Evolutionary conservation across 2,329 filamentous ascomycete genomes (phyloP).

Genomic region (Immersiporthe knoxdaviesiana): DNA sequence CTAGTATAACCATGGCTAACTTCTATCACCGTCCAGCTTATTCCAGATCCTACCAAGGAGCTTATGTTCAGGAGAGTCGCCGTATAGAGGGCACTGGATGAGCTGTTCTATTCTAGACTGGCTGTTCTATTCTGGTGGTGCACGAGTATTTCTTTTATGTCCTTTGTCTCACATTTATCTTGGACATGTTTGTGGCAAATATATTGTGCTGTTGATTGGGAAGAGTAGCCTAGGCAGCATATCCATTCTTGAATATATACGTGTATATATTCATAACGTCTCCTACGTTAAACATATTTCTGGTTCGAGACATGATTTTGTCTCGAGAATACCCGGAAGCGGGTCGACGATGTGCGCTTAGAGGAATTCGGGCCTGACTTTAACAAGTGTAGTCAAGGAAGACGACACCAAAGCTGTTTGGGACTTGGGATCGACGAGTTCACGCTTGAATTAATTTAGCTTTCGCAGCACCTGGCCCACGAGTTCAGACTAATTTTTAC

Average conservation of each 20-base stretch:
- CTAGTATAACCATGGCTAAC: background rate
- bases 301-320: too few species aligned
- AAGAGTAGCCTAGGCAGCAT: background rate
- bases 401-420: background rate
- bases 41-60: conserved; percentile 34
- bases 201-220: background rate
- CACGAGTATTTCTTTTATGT: background rate
- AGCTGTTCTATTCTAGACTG: background rate
- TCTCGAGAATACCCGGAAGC: too few species aligned
- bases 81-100: conserved; percentile 7
- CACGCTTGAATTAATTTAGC: background rate
- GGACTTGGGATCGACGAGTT: background rate
- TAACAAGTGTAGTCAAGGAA: too few species aligned
- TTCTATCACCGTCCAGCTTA: conserved; percentile 14
- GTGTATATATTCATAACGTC: too few species aligned
- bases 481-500: background rate
- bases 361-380: too few species aligned
- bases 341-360: background rate
- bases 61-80: conserved; percentile 34
- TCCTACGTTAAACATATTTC: too few species aligned
- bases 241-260: background rate
- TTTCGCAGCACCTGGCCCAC: background rate
- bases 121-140: background rate
- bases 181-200: background rate
- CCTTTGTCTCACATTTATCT: background rate